Base-by-base conservation (phyloP, 352 stramenopile genomes). In the Phytophthora tentaculata region DNA sequence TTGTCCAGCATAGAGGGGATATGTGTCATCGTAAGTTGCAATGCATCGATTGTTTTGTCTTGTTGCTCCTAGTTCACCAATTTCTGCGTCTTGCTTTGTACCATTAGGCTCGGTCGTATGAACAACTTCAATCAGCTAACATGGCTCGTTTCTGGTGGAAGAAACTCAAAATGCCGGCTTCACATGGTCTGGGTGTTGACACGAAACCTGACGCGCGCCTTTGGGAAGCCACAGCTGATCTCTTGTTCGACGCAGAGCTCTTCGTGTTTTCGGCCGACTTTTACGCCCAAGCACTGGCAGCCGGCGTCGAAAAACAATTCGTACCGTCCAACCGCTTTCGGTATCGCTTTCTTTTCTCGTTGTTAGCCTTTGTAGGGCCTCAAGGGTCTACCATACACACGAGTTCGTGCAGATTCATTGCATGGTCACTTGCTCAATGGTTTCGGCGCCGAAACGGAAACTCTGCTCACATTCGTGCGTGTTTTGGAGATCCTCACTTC, bases 11-110 rank as follows among this genome's bases (percentile, higher is more conserved):
- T 51, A n/a, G 83, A 86, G 37, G 80, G 68, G 1, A 58, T 81
- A 2, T 62, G 77, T 19, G 70, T 88, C 16, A 71, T 90, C n/a
- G 83, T 91, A 77, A 39, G 67, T 14, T 32, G 28, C 28, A 32
- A 32, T 32, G 8, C 9, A 17, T 14, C 14, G 4, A 17, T 14
- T 39, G 28, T 39, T 39, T 39, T 39, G 7, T 39, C 32, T 14
- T 39, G 32, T 39, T 39, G 12, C 7, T 39, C 32, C 2, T 16
- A 39, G 2, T 16, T 39, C 2, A 39, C 12, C 32, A 39, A 10
- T 9, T 16, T 39, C 14, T 39, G 32, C 32, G 12, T 39, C 28
- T 32, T 32, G 28, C 9, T 32, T n/a, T n/a, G n/a, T n/a, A 8
- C 23, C 10, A 8, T 22, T 56, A 89, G 83, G 65, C 65, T 0